Conservation (phyloP, 306 rosid genomes). For the Bauhinia variegata region DNA sequence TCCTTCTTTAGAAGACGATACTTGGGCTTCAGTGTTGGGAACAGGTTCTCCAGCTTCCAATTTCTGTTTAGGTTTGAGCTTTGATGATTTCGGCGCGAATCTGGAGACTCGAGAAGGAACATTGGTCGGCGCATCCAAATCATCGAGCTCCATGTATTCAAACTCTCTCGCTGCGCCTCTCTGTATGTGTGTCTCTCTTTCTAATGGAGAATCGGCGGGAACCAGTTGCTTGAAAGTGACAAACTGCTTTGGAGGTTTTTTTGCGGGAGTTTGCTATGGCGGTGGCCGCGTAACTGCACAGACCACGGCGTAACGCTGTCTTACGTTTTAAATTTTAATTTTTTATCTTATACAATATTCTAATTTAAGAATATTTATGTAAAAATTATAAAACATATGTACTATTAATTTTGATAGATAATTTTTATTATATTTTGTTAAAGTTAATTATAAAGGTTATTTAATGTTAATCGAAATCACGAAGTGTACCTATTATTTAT, state of each 20-base stretch:
- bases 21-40: slow-evolving; percentile 36
- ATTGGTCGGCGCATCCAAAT: slow-evolving; percentile 52
- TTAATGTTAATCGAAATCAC: too few species aligned
- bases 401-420: too few species aligned
- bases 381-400: too few species aligned
- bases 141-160: slow-evolving; percentile 76
- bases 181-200: not conserved
- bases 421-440: too few species aligned
- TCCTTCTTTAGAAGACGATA: slow-evolving; percentile 41
- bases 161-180: not conserved
- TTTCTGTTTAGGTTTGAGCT: slow-evolving; percentile 59
- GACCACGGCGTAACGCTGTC: not conserved
- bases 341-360: too few species aligned
- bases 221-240: not conserved
- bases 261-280: not conserved
- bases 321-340: too few species aligned
- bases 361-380: too few species aligned
- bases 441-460: too few species aligned
- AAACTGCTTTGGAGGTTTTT: not conserved
- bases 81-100: slow-evolving; percentile 72
- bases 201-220: slow-evolving; percentile 18
- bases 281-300: not conserved
- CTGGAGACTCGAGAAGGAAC: slow-evolving; percentile 55
- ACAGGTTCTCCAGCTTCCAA: slow-evolving; percentile 31
- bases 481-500: too few species aligned